Base-by-base conservation (phyloP, 257 asterid species). In the Nicotiana paniculata region DNA sequence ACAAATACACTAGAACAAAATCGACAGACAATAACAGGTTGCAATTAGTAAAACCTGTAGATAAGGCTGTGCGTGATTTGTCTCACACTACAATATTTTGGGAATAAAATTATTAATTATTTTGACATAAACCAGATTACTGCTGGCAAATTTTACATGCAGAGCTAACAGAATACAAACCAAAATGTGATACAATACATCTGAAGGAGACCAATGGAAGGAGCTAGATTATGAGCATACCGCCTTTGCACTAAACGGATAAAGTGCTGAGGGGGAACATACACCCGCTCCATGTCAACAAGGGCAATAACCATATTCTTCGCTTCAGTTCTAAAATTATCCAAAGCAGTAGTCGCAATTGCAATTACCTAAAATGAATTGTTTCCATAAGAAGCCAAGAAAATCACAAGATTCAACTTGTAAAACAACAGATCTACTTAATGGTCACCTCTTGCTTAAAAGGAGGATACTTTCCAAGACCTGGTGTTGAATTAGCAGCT, bases 401-500 rank as follows among this genome's bases (percentile, higher is more conserved):
- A 59, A 33, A 28, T 11, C 32, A 57, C 12, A 68, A 51, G 63
- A 75, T 28, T 51, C 63, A 75, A 51, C 62, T 75, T 51, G 46
- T 28, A 51, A 48, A 51, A 26, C 48, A 15, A 58, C 78, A 53
- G 37, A 65, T 39, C 61, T n/a, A 24, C 37, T 13, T 53, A 26
- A 32, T 35, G 55, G 78, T 77, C 78, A 93, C 99, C 97, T 94
- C 99, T 85, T 98, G 88, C 92, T 96, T 96, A 83, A 96, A 96
- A 86, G 98, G 97, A 83, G 98, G 99, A 87, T 92, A 96, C 90
- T 95, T 93, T 81, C 99, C 99, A 62, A 96, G 97, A 86, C 99
- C 99, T 39, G 99, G 97, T 70, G 99, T 96, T 65, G 96, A 93
- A 87, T 94, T 96, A 63, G 98, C 98, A 90, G 99, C 85, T 83